Conservation (phyloP, 2,329 filamentous ascomycete species). For the Catunica adiposa region DNA sequence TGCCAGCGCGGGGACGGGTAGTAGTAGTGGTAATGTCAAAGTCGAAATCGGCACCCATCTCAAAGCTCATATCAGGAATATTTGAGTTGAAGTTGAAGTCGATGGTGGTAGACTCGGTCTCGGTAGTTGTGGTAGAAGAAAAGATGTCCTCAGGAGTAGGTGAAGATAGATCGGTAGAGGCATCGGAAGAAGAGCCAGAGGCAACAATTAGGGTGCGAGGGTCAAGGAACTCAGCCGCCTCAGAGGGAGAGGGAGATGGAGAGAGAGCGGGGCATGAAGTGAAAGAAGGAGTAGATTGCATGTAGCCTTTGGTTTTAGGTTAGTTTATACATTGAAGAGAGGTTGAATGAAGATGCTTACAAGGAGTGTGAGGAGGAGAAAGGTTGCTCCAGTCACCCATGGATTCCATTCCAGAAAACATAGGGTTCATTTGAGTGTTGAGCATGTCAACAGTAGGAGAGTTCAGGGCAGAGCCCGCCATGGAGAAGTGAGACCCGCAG, state of each 20-base stretch:
- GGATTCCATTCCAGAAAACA: slow-evolving; percentile 53
- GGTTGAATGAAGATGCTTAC: slow-evolving; percentile 38
- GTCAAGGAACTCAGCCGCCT: slow-evolving; percentile 70
- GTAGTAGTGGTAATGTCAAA: slow-evolving; percentile 29
- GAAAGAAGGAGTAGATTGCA: slow-evolving; percentile 14
- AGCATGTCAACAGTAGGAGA: slow-evolving; percentile 69
- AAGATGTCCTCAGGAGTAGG: slow-evolving; percentile 50
- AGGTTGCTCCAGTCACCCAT: slow-evolving; percentile 54
- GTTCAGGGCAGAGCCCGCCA: slow-evolving; percentile 69
- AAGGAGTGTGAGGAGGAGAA: slow-evolving; percentile 73
- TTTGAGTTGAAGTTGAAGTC: background rate
- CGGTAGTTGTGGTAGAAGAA: slow-evolving; percentile 20
- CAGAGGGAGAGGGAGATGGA: slow-evolving; percentile 58
- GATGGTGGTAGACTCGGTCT: slow-evolving; percentile 30
- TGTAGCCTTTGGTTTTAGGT: slow-evolving; percentile 8
- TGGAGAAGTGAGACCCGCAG: slow-evolving; percentile 44
- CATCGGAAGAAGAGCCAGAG: slow-evolving; percentile 32
- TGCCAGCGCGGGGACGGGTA: slow-evolving; percentile 54
- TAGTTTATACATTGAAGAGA: too few species aligned
- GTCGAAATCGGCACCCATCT: slow-evolving; percentile 30
- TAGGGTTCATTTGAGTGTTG: slow-evolving; percentile 67
- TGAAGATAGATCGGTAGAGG: slow-evolving; percentile 37
- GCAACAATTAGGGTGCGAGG: slow-evolving; percentile 71
- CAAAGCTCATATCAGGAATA: slow-evolving; percentile 15
- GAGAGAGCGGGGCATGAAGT: slow-evolving; percentile 69